phyloP scores from a whole-genome alignment of 176 grass and related monocot genomes.

The Eragrostis curvula region DNA sequence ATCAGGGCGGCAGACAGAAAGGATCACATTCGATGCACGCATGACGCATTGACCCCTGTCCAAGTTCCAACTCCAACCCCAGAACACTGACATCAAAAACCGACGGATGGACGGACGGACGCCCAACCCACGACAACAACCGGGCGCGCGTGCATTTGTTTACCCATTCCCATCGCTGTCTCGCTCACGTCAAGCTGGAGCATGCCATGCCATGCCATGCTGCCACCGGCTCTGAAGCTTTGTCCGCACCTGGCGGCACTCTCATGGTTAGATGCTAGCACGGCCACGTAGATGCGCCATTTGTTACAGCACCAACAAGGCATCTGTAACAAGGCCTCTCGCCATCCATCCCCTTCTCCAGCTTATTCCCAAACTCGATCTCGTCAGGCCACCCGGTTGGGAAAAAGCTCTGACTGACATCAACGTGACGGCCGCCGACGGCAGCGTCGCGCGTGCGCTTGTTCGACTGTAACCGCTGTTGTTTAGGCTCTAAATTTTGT shows the following conservation, averaged over 20 bases:
- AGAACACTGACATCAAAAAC: not conserved
- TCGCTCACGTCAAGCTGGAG: not conserved
- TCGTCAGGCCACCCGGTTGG: not conserved
- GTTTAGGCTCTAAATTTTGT: not conserved
- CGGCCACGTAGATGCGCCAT: slow-evolving; percentile 11
- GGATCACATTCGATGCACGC: not conserved
- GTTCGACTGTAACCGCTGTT: slow-evolving; percentile 19
- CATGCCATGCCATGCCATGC: not conserved
- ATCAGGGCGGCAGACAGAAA: not conserved
- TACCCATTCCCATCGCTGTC: slow-evolving; percentile 25
- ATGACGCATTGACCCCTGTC: slow-evolving; percentile 19
- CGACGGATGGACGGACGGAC: not conserved
- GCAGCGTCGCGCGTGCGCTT: slow-evolving; percentile 19
- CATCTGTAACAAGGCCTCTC: not conserved
- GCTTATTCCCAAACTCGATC: too few species aligned
- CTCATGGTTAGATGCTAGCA: slow-evolving; percentile 20
- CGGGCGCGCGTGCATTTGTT: slow-evolving; percentile 43
- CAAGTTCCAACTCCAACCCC: not conserved
- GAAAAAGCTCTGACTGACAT: not conserved
- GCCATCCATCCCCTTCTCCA: too few species aligned
- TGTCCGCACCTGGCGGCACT: slow-evolving; percentile 25
- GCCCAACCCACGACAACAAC: slow-evolving; percentile 15
- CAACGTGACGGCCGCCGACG: not conserved
- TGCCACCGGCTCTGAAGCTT: not conserved
- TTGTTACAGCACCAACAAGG: not conserved